phyloP scores from a whole-genome alignment of 73 alveolate species.

The Paramecium octaurelia region DNA sequence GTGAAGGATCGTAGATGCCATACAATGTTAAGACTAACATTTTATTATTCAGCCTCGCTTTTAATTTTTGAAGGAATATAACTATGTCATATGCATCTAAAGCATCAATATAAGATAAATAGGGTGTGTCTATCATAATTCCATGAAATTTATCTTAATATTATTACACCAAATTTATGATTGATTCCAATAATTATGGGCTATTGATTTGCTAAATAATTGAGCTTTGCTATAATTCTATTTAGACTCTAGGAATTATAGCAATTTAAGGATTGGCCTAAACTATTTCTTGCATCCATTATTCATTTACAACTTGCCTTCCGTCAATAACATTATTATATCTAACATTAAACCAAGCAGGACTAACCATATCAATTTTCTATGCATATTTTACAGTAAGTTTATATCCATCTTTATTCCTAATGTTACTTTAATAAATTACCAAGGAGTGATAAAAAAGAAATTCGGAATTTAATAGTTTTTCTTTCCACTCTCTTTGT shows the following conservation, averaged over 20 bases:
- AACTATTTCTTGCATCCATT: not conserved
- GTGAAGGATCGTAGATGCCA: not conserved
- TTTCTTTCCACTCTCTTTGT: not conserved
- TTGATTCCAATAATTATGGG: not conserved
- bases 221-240: not conserved
- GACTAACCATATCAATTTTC: not conserved
- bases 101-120: not conserved
- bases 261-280: not conserved
- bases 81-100: not conserved
- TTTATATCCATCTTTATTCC: not conserved
- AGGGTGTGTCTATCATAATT: not conserved
- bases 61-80: not conserved
- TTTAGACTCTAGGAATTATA: not conserved
- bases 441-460: not conserved
- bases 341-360: not conserved
- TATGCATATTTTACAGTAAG: not conserved
- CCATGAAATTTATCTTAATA: not conserved
- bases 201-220: not conserved
- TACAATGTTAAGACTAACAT: not conserved
- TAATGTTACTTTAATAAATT: not conserved
- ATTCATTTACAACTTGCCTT: not conserved
- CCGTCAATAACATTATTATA: not conserved
- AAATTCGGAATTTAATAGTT: not conserved
- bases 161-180: not conserved
- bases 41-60: not conserved